Conservation (phyloP, 106 monocot genomes). For the Amphibolis antarctica region DNA sequence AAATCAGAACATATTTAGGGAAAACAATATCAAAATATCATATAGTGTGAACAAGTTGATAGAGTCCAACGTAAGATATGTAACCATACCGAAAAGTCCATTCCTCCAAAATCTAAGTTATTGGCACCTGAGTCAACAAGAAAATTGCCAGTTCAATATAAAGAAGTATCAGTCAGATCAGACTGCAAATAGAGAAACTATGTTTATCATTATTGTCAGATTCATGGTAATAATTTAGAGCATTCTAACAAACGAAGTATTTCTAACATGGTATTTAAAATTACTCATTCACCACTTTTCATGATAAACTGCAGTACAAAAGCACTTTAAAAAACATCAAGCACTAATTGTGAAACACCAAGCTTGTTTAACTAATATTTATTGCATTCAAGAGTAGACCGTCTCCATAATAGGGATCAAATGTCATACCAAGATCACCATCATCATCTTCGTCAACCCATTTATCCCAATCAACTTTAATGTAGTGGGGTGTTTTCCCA, state of each 20-base stretch:
- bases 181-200: not conserved
- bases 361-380: not conserved
- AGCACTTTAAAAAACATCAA: not conserved
- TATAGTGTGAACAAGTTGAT: not conserved
- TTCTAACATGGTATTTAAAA: no score
- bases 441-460: slow-evolving; percentile 91
- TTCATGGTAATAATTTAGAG: no score
- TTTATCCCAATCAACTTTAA: slow-evolving; percentile 93
- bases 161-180: not conserved
- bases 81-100: slow-evolving; percentile 55
- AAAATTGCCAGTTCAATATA: not conserved
- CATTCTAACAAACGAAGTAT: no score
- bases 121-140: slow-evolving; percentile 7
- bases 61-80: not conserved
- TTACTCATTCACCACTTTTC: no score
- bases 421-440: slow-evolving; percentile 16
- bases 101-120: slow-evolving; percentile 55
- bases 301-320: not conserved
- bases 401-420: not conserved
- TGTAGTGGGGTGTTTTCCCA: slow-evolving; percentile 66
- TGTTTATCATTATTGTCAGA: not conserved
- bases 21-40: not conserved
- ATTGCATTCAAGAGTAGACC: not conserved
- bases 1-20: not conserved
- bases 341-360: not conserved